Conservation (phyloP, 768 basidiomycete genomes). For the Panaeolus papilionaceus region DNA sequence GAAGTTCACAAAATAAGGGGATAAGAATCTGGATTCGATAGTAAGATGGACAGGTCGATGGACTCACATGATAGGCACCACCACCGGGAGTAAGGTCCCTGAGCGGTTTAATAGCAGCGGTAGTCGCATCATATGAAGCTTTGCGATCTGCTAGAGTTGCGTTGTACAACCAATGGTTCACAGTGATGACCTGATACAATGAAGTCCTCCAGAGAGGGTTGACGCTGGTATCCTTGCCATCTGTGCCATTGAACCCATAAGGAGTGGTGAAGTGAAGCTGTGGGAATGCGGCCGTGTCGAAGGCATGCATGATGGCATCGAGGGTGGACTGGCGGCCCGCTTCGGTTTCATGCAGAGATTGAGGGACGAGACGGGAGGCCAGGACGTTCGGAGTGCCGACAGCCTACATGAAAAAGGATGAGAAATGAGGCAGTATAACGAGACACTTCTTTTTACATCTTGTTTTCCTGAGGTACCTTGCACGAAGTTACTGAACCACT, state of each 20-base stretch:
- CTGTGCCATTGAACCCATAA: background rate
- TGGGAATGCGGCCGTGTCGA: conserved; percentile 8
- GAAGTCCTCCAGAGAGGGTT: conserved; percentile 51
- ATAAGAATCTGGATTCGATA: no score
- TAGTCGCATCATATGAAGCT: conserved; percentile 38
- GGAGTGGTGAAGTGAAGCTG: background rate
- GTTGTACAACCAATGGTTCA: conserved; percentile 53
- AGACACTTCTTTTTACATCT: background rate
- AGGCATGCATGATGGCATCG: conserved; percentile 22
- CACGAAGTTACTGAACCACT: conserved; percentile 12
- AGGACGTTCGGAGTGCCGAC: conserved; percentile 29
- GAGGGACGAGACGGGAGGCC: conserved; percentile 35
- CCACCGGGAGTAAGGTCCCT: conserved; percentile 48
- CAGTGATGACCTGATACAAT: conserved; percentile 52
- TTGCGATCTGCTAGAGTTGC: conserved; percentile 44
- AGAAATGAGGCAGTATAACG: background rate
- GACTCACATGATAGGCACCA: background rate
- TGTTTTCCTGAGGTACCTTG: conserved; percentile 2
- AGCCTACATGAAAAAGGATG: conserved; percentile 21
- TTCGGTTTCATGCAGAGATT: conserved; percentile 31
- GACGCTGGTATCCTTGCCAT: conserved; percentile 41
- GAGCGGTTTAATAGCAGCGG: conserved; percentile 44
- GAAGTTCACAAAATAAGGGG: no score
- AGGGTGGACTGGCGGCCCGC: conserved; percentile 21
- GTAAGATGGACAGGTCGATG: background rate